These are phyloP conservation scores for Pichia cactophila DNA, from an alignment of 1,139 yeast genomes.

Conservation along the genomic window DNA sequence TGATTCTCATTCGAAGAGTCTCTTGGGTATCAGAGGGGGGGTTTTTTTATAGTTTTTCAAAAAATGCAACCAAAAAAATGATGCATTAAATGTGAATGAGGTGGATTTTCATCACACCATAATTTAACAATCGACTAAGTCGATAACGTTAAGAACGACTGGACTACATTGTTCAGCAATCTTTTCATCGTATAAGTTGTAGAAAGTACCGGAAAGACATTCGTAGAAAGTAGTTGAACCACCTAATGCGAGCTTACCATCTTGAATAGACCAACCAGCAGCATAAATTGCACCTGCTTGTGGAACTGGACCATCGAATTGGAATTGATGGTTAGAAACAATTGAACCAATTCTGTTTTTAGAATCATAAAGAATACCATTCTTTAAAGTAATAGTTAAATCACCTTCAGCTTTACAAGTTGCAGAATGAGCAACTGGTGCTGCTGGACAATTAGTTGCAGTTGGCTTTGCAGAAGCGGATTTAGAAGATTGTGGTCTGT, in stretches of 20 bases:
- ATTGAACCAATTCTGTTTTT: conserved; percentile 70
- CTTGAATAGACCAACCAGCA: conserved; percentile 71
- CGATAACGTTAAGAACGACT: conserved; percentile 56
- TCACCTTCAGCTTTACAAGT: conserved; percentile 48
- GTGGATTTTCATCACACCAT: conserved; percentile 3
- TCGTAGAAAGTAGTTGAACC: conserved; percentile 57
- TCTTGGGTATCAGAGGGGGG: conserved; percentile 1
- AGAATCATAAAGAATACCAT: conserved; percentile 50
- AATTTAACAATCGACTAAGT: conserved; percentile 50
- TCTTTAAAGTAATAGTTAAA: conserved; percentile 47
- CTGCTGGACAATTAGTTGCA: conserved; percentile 28
- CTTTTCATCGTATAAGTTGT: conserved; percentile 69
- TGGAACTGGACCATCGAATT: conserved; percentile 85
- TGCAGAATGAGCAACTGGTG: conserved; percentile 34
- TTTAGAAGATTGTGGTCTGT: conserved; percentile 29
- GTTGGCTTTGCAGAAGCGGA: conserved; percentile 27
- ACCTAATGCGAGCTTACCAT: conserved; percentile 67
- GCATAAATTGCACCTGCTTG: conserved; percentile 85
- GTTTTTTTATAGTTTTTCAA: neutral
- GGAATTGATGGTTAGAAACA: conserved; percentile 82
- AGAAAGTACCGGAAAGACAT: conserved; percentile 73
- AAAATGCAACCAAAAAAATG: neutral
- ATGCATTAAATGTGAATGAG: neutral
- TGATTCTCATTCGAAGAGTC: neutral
- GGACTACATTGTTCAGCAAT: conserved; percentile 60